Evolutionary conservation across 2,329 filamentous ascomycete genomes (phyloP).

Genomic region (Alternaria gansuensis): DNA sequence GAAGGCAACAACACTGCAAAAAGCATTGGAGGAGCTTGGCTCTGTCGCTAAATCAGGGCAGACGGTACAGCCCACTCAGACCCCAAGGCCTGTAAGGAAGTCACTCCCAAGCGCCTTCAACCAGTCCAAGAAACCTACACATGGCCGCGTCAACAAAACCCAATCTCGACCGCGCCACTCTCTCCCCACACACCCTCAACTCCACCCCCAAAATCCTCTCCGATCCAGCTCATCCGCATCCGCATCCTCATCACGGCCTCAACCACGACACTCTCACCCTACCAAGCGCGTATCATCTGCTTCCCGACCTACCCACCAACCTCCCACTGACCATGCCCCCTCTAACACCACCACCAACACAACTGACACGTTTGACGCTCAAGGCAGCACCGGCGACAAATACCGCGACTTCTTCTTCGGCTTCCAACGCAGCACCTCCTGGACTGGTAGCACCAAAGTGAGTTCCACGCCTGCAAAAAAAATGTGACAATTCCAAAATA

Average conservation of each 20-base stretch:
- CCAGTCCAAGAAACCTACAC: constrained; percentile 3
- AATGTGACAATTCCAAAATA: background rate
- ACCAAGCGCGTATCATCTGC: background rate
- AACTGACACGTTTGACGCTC: background rate
- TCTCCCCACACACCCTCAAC: constrained; percentile 20
- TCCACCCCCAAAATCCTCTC: background rate
- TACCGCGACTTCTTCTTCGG: constrained; percentile 34
- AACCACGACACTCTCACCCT: background rate
- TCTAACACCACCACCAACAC: background rate
- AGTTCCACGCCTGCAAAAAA: constrained; percentile 19
- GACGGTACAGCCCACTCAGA: background rate
- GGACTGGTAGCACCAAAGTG: constrained; percentile 36
- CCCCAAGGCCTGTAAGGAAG: constrained; percentile 10
- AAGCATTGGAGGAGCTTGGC: constrained; percentile 37
- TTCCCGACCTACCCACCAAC: background rate
- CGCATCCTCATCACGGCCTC: background rate
- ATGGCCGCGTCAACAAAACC: background rate
- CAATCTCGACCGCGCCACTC: constrained; percentile 27
- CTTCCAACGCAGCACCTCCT: constrained; percentile 24
- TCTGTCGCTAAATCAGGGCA: background rate
- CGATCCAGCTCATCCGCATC: background rate
- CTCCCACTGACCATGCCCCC: background rate
- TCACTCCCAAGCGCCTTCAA: constrained; percentile 20
- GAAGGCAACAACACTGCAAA: constrained; percentile 27
- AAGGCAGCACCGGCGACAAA: constrained; percentile 21